phyloP scores from a whole-genome alignment of 2,329 filamentous ascomycete species.

The Diplodia sapinea region DNA sequence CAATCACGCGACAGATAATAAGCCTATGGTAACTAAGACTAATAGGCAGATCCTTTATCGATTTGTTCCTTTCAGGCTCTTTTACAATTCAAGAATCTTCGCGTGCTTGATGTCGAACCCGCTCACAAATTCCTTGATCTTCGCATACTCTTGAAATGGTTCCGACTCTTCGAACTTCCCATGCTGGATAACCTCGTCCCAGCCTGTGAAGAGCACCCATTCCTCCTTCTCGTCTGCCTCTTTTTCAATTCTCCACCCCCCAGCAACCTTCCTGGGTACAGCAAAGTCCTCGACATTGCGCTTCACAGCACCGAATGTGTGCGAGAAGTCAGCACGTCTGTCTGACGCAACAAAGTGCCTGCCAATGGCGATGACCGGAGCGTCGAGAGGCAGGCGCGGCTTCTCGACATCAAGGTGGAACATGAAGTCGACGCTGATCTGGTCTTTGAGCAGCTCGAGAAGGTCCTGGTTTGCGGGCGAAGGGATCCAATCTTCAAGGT shows the following conservation, averaged over 20 bases:
- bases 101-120: slow-evolving; percentile 40
- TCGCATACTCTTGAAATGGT: slow-evolving; percentile 40
- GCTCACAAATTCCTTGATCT: slow-evolving; percentile 35
- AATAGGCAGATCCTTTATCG: no score
- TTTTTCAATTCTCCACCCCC: slow-evolving; percentile 51
- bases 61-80: not conserved
- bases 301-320: slow-evolving; percentile 38
- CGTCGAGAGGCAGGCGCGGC: slow-evolving; percentile 40
- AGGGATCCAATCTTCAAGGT: slow-evolving; percentile 52
- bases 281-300: slow-evolving; percentile 39
- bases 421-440: slow-evolving; percentile 52
- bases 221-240: slow-evolving; percentile 46
- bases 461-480: slow-evolving; percentile 51
- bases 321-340: slow-evolving; percentile 39
- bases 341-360: slow-evolving; percentile 44
- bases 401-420: slow-evolving; percentile 52
- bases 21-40: no score
- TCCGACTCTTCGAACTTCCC: slow-evolving; percentile 43
- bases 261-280: slow-evolving; percentile 40
- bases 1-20: no score
- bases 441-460: slow-evolving; percentile 45
- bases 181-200: slow-evolving; percentile 47
- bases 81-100: slow-evolving; percentile 35
- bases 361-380: slow-evolving; percentile 43
- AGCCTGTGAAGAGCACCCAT: slow-evolving; percentile 51